Base-by-base conservation (phyloP, 768 basidiomycete genomes). In the Neoboletus magnificus region DNA sequence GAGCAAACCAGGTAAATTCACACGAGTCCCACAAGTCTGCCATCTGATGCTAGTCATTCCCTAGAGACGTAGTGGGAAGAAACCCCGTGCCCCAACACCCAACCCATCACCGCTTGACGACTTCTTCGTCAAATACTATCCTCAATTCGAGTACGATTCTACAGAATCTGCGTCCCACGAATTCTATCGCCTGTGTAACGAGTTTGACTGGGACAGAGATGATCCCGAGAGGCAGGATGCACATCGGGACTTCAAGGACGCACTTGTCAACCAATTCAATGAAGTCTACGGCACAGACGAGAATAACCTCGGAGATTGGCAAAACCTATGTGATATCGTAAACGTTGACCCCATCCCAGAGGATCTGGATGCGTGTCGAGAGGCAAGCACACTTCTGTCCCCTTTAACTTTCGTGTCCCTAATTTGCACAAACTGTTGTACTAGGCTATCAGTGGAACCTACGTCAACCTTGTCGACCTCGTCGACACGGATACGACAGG, bases 401-500 rank as follows among this genome's bases (percentile, higher is more conserved):
- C n/a, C 29, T 1, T n/a, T 15, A 1, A 10, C 6, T 2, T 33
- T 23, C 7, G 9, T 20, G 4, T 20, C n/a, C 4, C 8, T 40
- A 20, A 54, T 32, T 23, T n/a, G 18, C 20, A n/a, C 18, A n/a
- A 12, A 22, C 12, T 0, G 4, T 4, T 7, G 7, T 16, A 3
- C 27, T 12, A 64, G 62, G 56, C 54, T 0, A 22, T 64, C 16
- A 20, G 43, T 0, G 30, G 13, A 0, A 59, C 46, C 0, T 18
- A 49, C 2, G 56, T 62, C 15, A 65, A 64, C 4, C 63, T 64
- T 13, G 63, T 64, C 27, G 63, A 64, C 27, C 62, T 63, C 18
- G 62, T 62, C 7, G 62, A 64, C 32, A 45, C 32, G 1, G 23
- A 62, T 10, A 35, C 7, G 0, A 62, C 63, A 2, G 60, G 56